Conservation (phyloP, 1,284 basidiomycete genomes). For the Tremellales sp. region DNA sequence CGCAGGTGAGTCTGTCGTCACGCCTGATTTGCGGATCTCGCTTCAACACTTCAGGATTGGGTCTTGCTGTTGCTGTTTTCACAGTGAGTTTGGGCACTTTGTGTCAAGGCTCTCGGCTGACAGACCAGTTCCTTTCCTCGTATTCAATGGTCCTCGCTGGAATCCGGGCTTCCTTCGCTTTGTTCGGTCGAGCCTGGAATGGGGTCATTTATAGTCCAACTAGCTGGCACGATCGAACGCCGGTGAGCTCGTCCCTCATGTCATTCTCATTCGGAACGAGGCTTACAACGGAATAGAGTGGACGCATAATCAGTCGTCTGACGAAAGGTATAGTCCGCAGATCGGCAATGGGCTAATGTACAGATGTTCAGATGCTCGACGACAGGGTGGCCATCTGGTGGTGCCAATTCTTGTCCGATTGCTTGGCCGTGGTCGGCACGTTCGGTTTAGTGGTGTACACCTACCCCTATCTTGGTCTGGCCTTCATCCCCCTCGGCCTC, state of each 20-base stretch:
- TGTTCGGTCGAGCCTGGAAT: slow-evolving; percentile 21
- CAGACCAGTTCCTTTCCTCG: slow-evolving; percentile 16
- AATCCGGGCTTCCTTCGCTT: slow-evolving; percentile 19
- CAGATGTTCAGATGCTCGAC: slow-evolving; percentile 34
- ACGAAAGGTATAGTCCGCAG: slow-evolving; percentile 46
- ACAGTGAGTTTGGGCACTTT: slow-evolving; percentile 5
- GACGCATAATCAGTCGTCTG: slow-evolving; percentile 60
- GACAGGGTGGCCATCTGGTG: slow-evolving; percentile 22
- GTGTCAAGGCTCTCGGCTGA: too few species aligned
- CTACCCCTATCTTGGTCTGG: slow-evolving; percentile 26
- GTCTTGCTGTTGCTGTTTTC: slow-evolving; percentile 12
- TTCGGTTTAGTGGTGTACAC: slow-evolving; percentile 33
- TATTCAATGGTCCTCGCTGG: slow-evolving; percentile 23
- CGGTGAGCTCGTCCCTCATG: slow-evolving; percentile 10
- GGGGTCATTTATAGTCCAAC: slow-evolving; percentile 23
- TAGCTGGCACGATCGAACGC: slow-evolving; percentile 29
- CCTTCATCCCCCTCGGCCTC: slow-evolving; percentile 27
- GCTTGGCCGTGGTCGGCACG: slow-evolving; percentile 23
- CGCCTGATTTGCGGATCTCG: slow-evolving; percentile 8
- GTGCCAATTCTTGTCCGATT: slow-evolving; percentile 9
- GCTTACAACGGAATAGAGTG: slow-evolving; percentile 35
- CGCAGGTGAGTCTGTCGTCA: slow-evolving; percentile 14
- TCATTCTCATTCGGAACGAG: not conserved
- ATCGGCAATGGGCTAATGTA: not conserved
- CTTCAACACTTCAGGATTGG: slow-evolving; percentile 10